A percentile compares a stretch with the other conserved stretches of the same genome.
Evolutionary conservation across 305 asterid genomes (phyloP).

Genomic region (Fraxinus paxiana): DNA sequence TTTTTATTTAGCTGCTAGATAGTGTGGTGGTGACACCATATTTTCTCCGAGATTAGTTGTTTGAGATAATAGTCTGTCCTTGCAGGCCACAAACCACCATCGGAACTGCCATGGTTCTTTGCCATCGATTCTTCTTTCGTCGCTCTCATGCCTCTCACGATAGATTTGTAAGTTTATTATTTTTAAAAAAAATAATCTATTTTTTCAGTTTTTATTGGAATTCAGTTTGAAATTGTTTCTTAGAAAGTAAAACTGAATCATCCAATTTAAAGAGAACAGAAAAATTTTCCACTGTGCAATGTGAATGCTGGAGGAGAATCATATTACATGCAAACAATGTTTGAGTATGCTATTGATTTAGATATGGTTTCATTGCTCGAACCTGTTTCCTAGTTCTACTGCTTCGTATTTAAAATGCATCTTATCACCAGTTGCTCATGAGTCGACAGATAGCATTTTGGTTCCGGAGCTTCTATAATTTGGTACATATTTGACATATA

Average conservation of each 20-base stretch:
- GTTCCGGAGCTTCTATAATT: neutral
- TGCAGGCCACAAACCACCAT: slow-evolving; percentile 93
- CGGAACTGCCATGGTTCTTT: slow-evolving; percentile 90
- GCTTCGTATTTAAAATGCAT: neutral
- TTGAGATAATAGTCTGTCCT: slow-evolving; percentile 9
- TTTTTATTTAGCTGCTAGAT: neutral
- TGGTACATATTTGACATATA: neutral
- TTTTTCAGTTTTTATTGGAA: neutral
- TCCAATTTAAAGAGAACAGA: neutral
- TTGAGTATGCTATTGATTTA: neutral
- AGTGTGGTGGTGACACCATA: neutral
- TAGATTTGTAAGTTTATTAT: slow-evolving; percentile 66
- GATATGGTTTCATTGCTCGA: neutral
- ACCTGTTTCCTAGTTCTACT: neutral
- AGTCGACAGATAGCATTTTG: neutral
- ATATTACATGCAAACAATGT: neutral
- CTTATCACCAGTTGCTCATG: neutral
- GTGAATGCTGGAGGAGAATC: neutral
- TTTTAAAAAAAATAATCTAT: neutral
- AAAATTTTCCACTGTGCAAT: neutral
- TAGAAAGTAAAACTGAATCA: neutral
- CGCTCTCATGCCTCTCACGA: slow-evolving; percentile 95
- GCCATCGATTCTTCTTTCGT: slow-evolving; percentile 89
- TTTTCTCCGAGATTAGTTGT: neutral
- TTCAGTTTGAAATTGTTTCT: neutral